Conservation (phyloP, 192 early-diverging fungal species). For the Mortierella hygrophila region DNA sequence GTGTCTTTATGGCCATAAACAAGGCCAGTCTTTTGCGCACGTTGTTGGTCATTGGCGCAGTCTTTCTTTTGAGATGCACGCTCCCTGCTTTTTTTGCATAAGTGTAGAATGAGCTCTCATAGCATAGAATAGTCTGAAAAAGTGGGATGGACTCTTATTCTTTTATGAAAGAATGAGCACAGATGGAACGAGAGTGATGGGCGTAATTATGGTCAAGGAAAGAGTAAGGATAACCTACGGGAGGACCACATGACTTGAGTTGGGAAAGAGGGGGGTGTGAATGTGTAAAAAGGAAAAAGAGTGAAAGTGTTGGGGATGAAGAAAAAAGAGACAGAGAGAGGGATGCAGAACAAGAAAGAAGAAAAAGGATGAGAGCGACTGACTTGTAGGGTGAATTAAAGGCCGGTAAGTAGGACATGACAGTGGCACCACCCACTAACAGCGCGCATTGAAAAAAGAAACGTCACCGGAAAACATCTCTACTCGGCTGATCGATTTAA, state of each 20-base stretch:
- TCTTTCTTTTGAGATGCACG: neutral
- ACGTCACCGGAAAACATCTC: neutral
- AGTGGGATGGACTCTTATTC: neutral
- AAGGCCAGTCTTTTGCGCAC: neutral
- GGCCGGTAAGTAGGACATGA: neutral
- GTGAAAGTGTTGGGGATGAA: neutral
- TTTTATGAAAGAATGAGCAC: neutral
- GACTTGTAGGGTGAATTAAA: neutral
- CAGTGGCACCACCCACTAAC: neutral
- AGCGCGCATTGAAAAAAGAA: neutral
- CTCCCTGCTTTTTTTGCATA: neutral
- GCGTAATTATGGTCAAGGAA: neutral
- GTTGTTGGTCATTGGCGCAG: constrained; percentile 5
- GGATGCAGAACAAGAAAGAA: neutral
- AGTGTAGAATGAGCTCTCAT: neutral
- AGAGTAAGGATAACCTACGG: constrained; percentile 32
- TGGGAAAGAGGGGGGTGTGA: neutral
- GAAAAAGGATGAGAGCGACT: neutral
- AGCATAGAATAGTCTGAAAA: neutral
- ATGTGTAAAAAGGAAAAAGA: neutral
- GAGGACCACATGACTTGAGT: constrained; percentile 44
- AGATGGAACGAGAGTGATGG: neutral
- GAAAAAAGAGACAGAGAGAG: neutral
- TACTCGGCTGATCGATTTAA: neutral
- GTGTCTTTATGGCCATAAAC: no score